These are phyloP conservation scores for Pseudogymnoascus sp. DNA, from an alignment of 2,329 filamentous ascomycete species.

Conservation along the genomic window DNA sequence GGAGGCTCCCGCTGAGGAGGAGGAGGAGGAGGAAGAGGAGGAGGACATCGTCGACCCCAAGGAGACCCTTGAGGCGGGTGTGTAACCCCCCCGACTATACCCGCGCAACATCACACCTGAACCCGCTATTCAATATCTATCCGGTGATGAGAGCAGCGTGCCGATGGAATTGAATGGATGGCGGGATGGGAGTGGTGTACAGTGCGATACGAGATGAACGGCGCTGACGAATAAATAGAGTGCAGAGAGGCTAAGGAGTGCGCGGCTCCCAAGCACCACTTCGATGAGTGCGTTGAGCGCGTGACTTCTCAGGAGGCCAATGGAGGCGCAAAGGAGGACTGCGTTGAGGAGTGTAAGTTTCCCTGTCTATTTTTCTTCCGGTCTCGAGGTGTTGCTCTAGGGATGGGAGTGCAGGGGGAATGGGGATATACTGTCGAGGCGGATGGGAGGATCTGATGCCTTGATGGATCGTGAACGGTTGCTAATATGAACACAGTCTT, in stretches of 20 bases:
- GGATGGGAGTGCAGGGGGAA: background rate
- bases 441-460: background rate
- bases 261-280: constrained; percentile 89
- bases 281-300: constrained; percentile 94
- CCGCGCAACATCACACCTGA: background rate
- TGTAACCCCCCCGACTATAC: constrained; percentile 33
- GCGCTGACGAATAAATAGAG: constrained; percentile 46
- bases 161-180: background rate
- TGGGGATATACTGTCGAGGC: background rate
- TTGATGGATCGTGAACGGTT: background rate
- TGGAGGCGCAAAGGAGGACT: constrained; percentile 77
- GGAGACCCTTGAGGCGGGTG: constrained; percentile 85
- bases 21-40: constrained; percentile 57
- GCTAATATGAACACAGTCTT: constrained; percentile 60
- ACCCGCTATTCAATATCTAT: background rate
- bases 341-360: constrained; percentile 94
- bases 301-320: constrained; percentile 62
- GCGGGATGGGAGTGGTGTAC: background rate
- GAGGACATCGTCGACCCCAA: constrained; percentile 80
- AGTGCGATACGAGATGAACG: constrained; percentile 13
- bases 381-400: background rate
- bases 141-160: background rate
- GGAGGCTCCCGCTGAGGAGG: constrained; percentile 40
- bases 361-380: background rate
- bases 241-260: constrained; percentile 84